Conservation (phyloP, 75 land plant genomes). For the Selaginella moellendorffii region DNA sequence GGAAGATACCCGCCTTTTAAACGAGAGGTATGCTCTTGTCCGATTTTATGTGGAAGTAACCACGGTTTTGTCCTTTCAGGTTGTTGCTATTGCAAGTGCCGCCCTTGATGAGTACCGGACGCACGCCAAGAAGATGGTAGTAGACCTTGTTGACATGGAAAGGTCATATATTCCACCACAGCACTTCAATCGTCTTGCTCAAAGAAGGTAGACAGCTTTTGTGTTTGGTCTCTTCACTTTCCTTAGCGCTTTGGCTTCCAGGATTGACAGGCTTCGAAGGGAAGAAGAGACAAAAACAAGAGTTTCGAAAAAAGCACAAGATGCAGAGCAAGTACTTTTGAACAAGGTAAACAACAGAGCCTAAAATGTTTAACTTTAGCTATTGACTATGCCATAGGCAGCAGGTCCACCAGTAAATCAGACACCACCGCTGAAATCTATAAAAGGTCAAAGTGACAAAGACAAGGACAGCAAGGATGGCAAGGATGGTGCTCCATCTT, state of each 20-base stretch:
- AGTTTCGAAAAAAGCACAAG: neutral
- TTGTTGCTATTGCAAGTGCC: slow-evolving; percentile 5
- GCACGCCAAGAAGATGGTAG: slow-evolving; percentile 3
- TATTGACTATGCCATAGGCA: neutral
- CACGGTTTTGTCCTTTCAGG: neutral
- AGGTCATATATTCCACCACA: slow-evolving; percentile 4
- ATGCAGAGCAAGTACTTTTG: neutral
- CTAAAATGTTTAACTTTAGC: neutral
- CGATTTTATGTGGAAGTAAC: neutral
- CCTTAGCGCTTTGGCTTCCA: neutral
- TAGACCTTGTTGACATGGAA: slow-evolving; percentile 9
- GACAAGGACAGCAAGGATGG: slow-evolving; percentile 2
- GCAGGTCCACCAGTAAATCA: neutral
- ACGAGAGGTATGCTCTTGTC: neutral
- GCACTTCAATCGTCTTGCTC: slow-evolving; percentile 1
- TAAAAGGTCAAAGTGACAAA: neutral
- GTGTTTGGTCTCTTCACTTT: neutral
- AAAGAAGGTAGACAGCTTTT: slow-evolving; percentile 1
- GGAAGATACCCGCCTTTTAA: slow-evolving; percentile 8
- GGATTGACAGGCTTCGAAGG: slow-evolving; percentile 3
- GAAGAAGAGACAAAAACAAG: neutral
- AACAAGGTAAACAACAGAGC: neutral
- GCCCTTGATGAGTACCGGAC: slow-evolving; percentile 6
- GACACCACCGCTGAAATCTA: neutral
- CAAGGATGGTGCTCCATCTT: neutral